Evolutionary conservation across 208 protist genomes (phyloP), one percentile per base, ranked within the genome.

Genomic region (Wallacemonas sp.): DNA sequence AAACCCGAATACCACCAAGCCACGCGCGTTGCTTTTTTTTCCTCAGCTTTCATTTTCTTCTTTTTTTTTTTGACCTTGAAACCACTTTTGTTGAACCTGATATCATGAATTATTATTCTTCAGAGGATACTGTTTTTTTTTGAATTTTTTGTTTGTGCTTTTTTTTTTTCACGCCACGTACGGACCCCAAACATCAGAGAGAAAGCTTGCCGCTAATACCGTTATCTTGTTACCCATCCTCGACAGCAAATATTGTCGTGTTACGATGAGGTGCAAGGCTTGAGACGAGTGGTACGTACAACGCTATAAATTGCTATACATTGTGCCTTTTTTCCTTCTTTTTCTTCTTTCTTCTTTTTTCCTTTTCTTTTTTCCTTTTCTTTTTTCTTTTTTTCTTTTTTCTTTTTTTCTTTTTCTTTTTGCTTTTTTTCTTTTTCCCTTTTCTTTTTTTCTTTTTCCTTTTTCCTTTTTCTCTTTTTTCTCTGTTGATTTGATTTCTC

Each of bases 391-490:
- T n/a, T 27, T 38, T 30, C 9, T 53, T 30, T 78, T n/a, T 41
- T 55, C 11, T n/a, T 49, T 55, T 39, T 46, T 22, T 24, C 14
- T 65, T 51, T 53, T 55, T 31, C 5, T 51, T 2, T 38, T 41
- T 27, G 54, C 28, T 33, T 59, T 51, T 24, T 60, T 60, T 59
- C 3, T 42, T 2, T 65, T 19, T n/a, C 44, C 33, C n/a, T 1
- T n/a, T 19, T 42, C 38, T 44, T 64, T 59, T 39, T 59, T 9
- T 19, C 22, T 58, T 2, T 31, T 15, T 6, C 26, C 6, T 38
- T 60, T 31, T 14, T 53, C 31, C 42, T n/a, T 69, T 63, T 73
- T 75, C 46, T 44, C 73, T 70, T 65, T 75, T 66, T 39, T 14
- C 39, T 38, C 31, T 60, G 11, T 44, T 60, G 28, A 41, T 21